phyloP scores from a whole-genome alignment of 2,329 filamentous ascomycete species.

The Talaromyces sp. region DNA sequence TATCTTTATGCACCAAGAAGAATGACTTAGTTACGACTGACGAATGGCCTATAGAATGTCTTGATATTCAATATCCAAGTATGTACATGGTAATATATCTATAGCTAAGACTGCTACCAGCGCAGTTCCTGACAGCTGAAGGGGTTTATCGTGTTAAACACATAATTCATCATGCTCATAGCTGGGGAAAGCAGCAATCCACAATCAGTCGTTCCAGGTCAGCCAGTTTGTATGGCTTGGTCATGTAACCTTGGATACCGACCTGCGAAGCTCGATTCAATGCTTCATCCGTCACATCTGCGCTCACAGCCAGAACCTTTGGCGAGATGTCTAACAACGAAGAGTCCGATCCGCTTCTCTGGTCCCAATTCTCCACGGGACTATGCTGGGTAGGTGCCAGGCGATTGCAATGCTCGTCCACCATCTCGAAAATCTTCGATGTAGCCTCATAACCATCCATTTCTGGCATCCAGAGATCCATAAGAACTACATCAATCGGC shows the following conservation, averaged over 20 bases:
- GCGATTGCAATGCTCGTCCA: slow-evolving; percentile 32
- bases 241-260: slow-evolving; percentile 65
- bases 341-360: slow-evolving; percentile 11
- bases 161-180: not conserved
- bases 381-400: slow-evolving; percentile 16
- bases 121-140: not conserved
- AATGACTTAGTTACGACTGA: too few species aligned
- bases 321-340: slow-evolving; percentile 37
- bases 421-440: slow-evolving; percentile 55
- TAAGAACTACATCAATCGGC: slow-evolving; percentile 59
- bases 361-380: slow-evolving; percentile 6
- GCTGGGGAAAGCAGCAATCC: slow-evolving; percentile 36
- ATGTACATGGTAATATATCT: not conserved
- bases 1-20: too few species aligned
- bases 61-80: not conserved
- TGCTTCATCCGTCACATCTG: slow-evolving; percentile 61
- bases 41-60: not conserved
- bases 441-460: slow-evolving; percentile 69
- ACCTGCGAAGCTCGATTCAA: slow-evolving; percentile 55
- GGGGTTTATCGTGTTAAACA: not conserved
- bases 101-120: not conserved
- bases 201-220: slow-evolving; percentile 58
- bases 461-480: slow-evolving; percentile 73
- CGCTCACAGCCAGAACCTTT: slow-evolving; percentile 58
- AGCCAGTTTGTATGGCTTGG: slow-evolving; percentile 60